phyloP scores from a whole-genome alignment of 2,329 filamentous ascomycete species.

The Sclerotinia glacialis region DNA sequence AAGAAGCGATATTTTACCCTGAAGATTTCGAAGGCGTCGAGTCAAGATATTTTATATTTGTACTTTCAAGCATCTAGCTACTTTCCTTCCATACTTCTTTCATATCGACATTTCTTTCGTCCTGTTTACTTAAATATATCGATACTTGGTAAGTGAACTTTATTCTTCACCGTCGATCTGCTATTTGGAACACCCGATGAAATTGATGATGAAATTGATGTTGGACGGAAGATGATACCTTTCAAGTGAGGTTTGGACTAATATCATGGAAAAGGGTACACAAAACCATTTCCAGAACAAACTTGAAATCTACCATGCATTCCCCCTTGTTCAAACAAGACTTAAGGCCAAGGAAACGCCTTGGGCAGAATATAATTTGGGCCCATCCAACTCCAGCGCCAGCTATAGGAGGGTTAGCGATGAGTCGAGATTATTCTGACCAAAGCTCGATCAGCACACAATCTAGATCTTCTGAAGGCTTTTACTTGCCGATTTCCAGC shows the following conservation, averaged over 20 bases:
- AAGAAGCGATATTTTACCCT: slow-evolving; percentile 4
- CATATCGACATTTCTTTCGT: not conserved
- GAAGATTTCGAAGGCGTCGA: not conserved
- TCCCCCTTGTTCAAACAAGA: not conserved
- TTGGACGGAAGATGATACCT: not conserved
- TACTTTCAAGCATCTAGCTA: not conserved
- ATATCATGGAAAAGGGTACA: slow-evolving; percentile 15
- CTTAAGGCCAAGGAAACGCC: not conserved
- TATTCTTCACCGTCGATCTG: not conserved
- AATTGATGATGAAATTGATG: no score
- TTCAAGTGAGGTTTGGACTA: slow-evolving; percentile 18
- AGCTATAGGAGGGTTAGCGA: slow-evolving; percentile 8
- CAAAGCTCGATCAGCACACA: slow-evolving; percentile 21
- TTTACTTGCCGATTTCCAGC: slow-evolving; percentile 1
- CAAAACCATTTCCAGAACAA: slow-evolving; percentile 17
- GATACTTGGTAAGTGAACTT: slow-evolving; percentile 5
- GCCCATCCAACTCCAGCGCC: not conserved
- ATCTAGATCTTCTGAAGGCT: slow-evolving; percentile 11
- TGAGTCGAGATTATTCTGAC: slow-evolving; percentile 20
- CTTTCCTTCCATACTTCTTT: not conserved
- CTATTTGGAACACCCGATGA: not conserved
- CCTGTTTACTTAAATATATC: not conserved
- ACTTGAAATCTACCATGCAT: slow-evolving; percentile 6
- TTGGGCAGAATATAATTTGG: slow-evolving; percentile 1
- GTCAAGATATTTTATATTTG: not conserved